Evolutionary conservation across 169 alveolate genomes (phyloP).

Genomic region (Toxoplasma gondii): DNA sequence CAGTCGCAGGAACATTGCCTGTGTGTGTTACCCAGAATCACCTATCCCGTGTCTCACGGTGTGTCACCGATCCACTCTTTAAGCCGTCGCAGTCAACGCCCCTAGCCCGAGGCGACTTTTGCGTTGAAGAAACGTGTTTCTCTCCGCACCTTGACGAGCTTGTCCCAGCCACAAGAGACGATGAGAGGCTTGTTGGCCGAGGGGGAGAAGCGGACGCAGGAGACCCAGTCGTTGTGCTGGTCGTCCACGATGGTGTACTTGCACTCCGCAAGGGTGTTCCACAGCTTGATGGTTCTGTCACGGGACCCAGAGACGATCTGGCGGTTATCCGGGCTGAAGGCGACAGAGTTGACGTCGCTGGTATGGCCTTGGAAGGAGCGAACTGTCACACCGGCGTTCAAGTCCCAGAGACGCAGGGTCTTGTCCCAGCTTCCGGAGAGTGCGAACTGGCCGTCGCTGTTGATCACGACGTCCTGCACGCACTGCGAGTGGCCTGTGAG

Average conservation of each 20-base stretch:
- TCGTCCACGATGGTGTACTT: slow-evolving; percentile 93
- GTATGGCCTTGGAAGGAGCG: slow-evolving; percentile 94
- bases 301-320: slow-evolving; percentile 98
- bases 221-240: slow-evolving; percentile 97
- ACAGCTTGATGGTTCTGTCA: slow-evolving; percentile 95
- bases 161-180: slow-evolving; percentile 98
- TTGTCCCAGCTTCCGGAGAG: slow-evolving; percentile 94
- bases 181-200: slow-evolving; percentile 93
- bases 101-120: not conserved
- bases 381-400: slow-evolving; percentile 90
- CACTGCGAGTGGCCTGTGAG: slow-evolving; percentile 93
- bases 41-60: too few relatives aligned
- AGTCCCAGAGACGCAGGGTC: slow-evolving; percentile 94
- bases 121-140: not conserved
- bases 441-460: slow-evolving; percentile 94
- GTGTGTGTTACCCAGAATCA: too few relatives aligned
- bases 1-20: too few relatives aligned
- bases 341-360: slow-evolving; percentile 95
- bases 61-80: not conserved
- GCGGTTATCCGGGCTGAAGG: slow-evolving; percentile 98
- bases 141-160: slow-evolving; percentile 89
- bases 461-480: slow-evolving; percentile 92
- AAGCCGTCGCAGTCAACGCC: not conserved
- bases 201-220: slow-evolving; percentile 97
- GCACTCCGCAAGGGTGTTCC: slow-evolving; percentile 99